phyloP scores from a whole-genome alignment of 768 basidiomycete genomes.

The Pulveroboletus sp. region DNA sequence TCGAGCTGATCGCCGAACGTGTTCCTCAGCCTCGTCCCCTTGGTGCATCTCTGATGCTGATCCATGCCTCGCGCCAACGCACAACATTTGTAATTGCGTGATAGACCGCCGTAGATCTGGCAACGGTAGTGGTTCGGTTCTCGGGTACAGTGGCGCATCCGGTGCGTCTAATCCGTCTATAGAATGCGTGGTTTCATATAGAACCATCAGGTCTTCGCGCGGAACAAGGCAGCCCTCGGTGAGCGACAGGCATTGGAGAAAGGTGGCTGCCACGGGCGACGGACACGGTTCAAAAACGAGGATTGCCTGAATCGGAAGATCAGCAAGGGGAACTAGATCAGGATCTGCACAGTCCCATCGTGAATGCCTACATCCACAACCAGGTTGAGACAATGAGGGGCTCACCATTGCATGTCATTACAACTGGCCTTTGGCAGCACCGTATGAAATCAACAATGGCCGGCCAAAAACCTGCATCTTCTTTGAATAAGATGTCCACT shows the following conservation, averaged over 20 bases:
- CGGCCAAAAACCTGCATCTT: constrained; percentile 84
- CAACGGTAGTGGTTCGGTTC: constrained; percentile 27
- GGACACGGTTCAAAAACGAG: constrained; percentile 63
- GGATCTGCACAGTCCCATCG: constrained; percentile 49
- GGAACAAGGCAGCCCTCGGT: constrained; percentile 50
- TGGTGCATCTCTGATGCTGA: constrained; percentile 25
- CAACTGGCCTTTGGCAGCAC: constrained; percentile 80
- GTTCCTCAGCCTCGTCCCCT: constrained; percentile 29
- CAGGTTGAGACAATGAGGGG: constrained; percentile 8
- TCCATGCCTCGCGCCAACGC: constrained; percentile 34
- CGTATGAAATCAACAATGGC: constrained; percentile 77
- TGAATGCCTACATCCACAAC: constrained; percentile 7
- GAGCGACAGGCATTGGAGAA: constrained; percentile 61
- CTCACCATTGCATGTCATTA: constrained; percentile 93
- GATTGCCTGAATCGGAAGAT: constrained; percentile 74
- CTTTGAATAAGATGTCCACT: constrained; percentile 88
- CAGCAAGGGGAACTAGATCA: constrained; percentile 61
- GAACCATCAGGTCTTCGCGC: constrained; percentile 37
- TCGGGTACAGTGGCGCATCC: constrained; percentile 35
- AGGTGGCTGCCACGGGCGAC: constrained; percentile 53
- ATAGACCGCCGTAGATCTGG: constrained; percentile 67
- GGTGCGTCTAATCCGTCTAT: constrained; percentile 26
- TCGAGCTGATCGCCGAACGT: constrained; percentile 27
- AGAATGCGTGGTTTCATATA: constrained; percentile 40
- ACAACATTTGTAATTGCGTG: constrained; percentile 55